Base-by-base conservation (phyloP, 2,329 filamentous ascomycete species). In the Colletotrichum abscissum region DNA sequence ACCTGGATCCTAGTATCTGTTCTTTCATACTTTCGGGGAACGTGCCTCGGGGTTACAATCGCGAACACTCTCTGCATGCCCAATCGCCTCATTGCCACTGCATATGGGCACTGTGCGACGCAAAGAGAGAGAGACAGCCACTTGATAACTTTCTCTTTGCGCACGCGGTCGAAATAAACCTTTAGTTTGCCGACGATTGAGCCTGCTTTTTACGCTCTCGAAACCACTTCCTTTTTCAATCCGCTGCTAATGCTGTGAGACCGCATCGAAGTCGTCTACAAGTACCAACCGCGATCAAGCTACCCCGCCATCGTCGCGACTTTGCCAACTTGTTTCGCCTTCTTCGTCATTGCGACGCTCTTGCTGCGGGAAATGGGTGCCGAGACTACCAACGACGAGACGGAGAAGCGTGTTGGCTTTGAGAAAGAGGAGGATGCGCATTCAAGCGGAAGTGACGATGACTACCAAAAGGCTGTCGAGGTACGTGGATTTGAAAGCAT, bases 361-460 rank as follows among this genome's bases (percentile, higher is more conserved):
- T 26, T 16, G 6, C 26, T 5, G 8, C 52, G 19, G 46, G n/a
- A 16, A 14, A 74, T 74, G 68, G 63, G 63, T 8, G 49, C 49
- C 28, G 69, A 22, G 3, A 26, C 35, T 30, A 30, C 42, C 26
- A 57, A n/a, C 67, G 76, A 76, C 42, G 71, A 73, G 28, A 67
- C 67, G 38, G 75, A 75, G 42, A 80, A 78, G 74, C 78, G 79
- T 28, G 78, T 80, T 14, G 69, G 74, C 55, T 78, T 77, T 33
- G 74, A 77, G 64, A 77, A 80, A 55, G 78, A 80, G 55, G 82
- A 84, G 49, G 84, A 86, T 54, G 81, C 79, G 30, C 80, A 80
- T 54, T 86, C 84, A 4, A 86, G 85, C 66, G 84, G 82, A 46
- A 88, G 87, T 75, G 88, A 88, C 60, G 88, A 90, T 69, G 88